Base-by-base conservation (phyloP, 225 moss, liverwort and hornwort genomes). In the Marchantia polymorpha region DNA sequence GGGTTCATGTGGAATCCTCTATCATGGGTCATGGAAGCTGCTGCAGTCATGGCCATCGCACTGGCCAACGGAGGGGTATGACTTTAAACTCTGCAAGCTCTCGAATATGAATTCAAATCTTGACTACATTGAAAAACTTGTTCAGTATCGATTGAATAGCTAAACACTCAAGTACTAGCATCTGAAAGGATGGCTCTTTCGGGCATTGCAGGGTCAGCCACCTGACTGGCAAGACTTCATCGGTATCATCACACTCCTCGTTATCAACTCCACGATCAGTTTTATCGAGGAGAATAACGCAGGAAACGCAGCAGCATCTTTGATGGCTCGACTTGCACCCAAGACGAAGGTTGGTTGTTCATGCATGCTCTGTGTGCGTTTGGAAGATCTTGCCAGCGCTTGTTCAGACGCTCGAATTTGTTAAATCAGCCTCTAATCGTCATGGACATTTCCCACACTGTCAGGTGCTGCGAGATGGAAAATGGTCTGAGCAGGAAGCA, bases 401-500 rank as follows among this genome's bases (percentile, higher is more conserved):
- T 22, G 59, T 15, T 60, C 59, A 60, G 59, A 15, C 1, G 7
- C 22, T 22, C 59, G 59, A 60, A 22, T 60, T 60, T 15, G 22
- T 6, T 60, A 22, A 15, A 15, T 60, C 59, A 22, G 7, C 3
- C 22, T 60, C 59, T 15, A 60, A 15, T 22, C 7, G 15, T 60
- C 59, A 60, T 15, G 59, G 15, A 15, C 3, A 60, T 5, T 39
- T 39, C 39, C 5, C 39, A 39, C 39, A 39, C 39, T 39, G 39
- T 39, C 50, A 85, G 79, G 85, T 84, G 19, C 71, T 84, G 39
- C 76, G 84, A 72, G 77, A 84, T 84, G 84, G 84, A 66, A 80
- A 80, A 25, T 84, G 80, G 80, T 63, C 76, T 55, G 84, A 84
- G 53, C 69, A 80, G 49, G 82, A 82, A 72, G 82, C 82, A 70